phyloP scores from a whole-genome alignment of 2,329 filamentous ascomycete species.

The Capronia epimyces region DNA sequence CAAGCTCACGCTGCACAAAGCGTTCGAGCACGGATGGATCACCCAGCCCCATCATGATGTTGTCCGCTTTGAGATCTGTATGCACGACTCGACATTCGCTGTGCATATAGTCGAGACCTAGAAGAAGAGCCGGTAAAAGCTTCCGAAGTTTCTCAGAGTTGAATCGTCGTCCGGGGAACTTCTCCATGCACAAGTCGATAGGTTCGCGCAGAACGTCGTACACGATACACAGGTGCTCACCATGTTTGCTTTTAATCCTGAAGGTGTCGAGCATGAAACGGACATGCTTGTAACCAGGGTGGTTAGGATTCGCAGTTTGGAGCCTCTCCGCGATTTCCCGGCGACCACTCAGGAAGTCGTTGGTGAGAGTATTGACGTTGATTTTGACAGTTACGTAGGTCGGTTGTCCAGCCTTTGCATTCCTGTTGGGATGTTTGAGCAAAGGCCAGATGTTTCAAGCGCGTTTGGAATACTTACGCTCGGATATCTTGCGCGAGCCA shows the following conservation, averaged over 20 bases:
- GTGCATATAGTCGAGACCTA: constrained; percentile 41
- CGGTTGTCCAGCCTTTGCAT: constrained; percentile 15
- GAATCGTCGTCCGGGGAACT: constrained; percentile 31
- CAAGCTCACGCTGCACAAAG: constrained; percentile 34
- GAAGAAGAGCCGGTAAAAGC: constrained; percentile 37
- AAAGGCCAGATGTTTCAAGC: neutral
- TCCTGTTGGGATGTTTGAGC: constrained; percentile 10
- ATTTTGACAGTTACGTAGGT: constrained; percentile 37
- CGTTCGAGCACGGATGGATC: constrained; percentile 31
- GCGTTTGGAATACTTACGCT: constrained; percentile 18
- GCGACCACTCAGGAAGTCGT: constrained; percentile 26
- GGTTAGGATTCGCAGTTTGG: constrained; percentile 31
- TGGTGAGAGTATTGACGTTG: constrained; percentile 31
- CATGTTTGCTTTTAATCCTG: constrained; percentile 30
- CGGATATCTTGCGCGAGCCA: constrained; percentile 41
- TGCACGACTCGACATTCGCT: constrained; percentile 39
- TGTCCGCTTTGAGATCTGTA: constrained; percentile 45
- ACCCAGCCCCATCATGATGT: constrained; percentile 39
- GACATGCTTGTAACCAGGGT: constrained; percentile 35
- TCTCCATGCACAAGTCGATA: constrained; percentile 35
- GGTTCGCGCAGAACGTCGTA: constrained; percentile 39
- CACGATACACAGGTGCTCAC: constrained; percentile 37
- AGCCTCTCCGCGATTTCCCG: constrained; percentile 35
- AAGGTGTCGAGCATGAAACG: constrained; percentile 36
- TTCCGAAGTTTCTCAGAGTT: constrained; percentile 32